These are phyloP conservation scores for Gremmenia infestans DNA, from an alignment of 2,329 filamentous ascomycete species.

Conservation along the genomic window DNA sequence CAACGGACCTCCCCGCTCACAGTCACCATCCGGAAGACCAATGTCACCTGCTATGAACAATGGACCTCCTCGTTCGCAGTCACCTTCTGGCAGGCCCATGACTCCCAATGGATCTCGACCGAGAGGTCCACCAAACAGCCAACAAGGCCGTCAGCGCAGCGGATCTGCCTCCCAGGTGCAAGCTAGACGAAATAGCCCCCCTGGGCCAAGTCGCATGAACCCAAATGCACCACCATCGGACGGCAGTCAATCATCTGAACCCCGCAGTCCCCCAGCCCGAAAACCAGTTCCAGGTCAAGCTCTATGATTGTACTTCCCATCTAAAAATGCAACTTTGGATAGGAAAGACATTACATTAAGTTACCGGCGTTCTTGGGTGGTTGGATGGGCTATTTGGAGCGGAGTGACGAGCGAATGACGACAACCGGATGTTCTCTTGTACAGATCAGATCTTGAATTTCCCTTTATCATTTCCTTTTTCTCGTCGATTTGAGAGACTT, in stretches of 20 bases:
- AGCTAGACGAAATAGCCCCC: slow-evolving; percentile 17
- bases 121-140: slow-evolving; percentile 19
- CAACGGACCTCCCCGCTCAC: slow-evolving; percentile 14
- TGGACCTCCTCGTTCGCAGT: slow-evolving; percentile 15
- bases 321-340: slow-evolving; percentile 3
- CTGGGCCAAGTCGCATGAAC: slow-evolving; percentile 27
- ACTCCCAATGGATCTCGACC: slow-evolving; percentile 11
- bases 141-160: slow-evolving; percentile 17
- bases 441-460: neutral
- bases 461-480: neutral
- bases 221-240: slow-evolving; percentile 7
- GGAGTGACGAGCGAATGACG: neutral
- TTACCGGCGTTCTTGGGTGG: neutral
- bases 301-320: slow-evolving; percentile 16
- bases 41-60: slow-evolving; percentile 17
- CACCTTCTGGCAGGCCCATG: slow-evolving; percentile 15
- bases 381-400: neutral
- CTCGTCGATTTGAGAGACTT: neutral
- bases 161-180: slow-evolving; percentile 21
- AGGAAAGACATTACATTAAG: slow-evolving; percentile 2
- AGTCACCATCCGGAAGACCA: slow-evolving; percentile 12
- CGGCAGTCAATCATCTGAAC: slow-evolving; percentile 6
- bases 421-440: neutral
- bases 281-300: slow-evolving; percentile 32
- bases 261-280: slow-evolving; percentile 13